Base-by-base conservation (phyloP, 805 yeast species). In the Wickerhamiella vanderwaltii region DNA sequence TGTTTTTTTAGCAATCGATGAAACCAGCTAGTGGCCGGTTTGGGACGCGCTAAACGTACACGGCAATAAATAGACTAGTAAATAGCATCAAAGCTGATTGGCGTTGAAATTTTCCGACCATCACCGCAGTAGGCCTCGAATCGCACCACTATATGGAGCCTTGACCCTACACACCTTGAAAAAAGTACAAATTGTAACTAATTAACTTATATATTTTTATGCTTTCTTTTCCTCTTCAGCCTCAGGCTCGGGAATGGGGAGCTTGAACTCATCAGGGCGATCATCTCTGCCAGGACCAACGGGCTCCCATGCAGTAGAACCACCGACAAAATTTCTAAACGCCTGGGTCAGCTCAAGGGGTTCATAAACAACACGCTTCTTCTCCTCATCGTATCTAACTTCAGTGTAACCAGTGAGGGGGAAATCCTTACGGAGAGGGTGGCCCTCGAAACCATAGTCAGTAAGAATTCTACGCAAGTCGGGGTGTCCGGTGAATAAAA, bases 381-480 rank as follows among this genome's bases (percentile, higher is more conserved):
- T 84, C 63, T 84, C 94, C 60, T 83, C 85, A 62, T 84, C 94
- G 64, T 82, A 84, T 58, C 87, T 73, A 30, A 83, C 84, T 66
- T 84, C 94, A 36, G 91, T 82, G 65, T 82, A 84, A 43, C 94
- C 94, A 30, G 91, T 80, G 32, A 88, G 77, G 52, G 94, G 94
- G 79, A 84, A 84, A 63, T 84, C 94, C 62, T 84, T 84, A 63
- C 94, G 74, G 58, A 83, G 70, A 11, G 94, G 94, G 59, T 83
- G 91, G 41, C 94, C 94, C 63, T 82, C 93, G 54, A 84, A 83
- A 17, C 94, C 94, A 61, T 83, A 83, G 63, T 83, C 94, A 43
- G 94, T 83, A 76, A 83, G 72, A 61, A 83, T 82, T 65, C 94
- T 72, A 65, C 94, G 76, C 57, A 83, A 68, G 62, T 83, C 94